Percentiles rank a stretch among this genome's conserved stretches.
phyloP scores from a whole-genome alignment of 345 rosid genomes.

The Salix koriyanagi region DNA sequence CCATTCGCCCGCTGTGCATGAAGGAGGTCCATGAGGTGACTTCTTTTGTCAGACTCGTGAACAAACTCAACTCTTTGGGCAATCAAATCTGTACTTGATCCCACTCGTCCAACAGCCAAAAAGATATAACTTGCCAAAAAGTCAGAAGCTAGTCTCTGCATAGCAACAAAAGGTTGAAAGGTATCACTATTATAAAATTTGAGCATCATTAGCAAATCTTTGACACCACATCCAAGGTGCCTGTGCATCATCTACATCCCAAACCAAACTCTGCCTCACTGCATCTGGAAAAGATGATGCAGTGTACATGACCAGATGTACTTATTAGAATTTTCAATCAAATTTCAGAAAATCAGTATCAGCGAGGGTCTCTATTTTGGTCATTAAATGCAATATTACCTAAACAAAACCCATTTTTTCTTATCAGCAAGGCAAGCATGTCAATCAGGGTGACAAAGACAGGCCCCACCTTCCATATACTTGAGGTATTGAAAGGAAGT shows the following conservation, averaged over 20 bases:
- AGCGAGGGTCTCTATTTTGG: neutral
- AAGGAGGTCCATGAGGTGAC: constrained; percentile 98
- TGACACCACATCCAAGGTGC: neutral
- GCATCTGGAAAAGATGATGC: neutral
- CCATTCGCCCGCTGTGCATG: constrained; percentile 89
- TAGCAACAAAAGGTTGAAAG: neutral
- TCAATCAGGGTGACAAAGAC: neutral
- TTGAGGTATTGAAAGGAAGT: neutral
- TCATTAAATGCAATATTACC: neutral
- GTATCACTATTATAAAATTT: neutral
- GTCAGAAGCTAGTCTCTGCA: constrained; percentile 97
- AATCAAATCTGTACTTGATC: constrained; percentile 97
- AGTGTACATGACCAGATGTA: neutral
- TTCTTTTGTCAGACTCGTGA: constrained; percentile 91
- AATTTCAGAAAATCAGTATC: neutral
- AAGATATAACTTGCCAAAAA: constrained; percentile 72
- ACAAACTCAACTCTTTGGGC: constrained; percentile 95
- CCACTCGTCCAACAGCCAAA: constrained; percentile 98
- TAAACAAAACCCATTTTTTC: neutral
- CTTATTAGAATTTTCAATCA: neutral
- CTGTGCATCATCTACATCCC: neutral
- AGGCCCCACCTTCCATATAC: neutral
- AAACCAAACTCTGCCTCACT: neutral
- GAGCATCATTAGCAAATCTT: neutral
- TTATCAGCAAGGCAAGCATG: neutral